A percentile compares a stretch with the other conserved stretches of the same genome.
Evolutionary conservation across 2,329 filamentous ascomycete genomes (phyloP).

Genomic region (Dryadomyces quercus-mongolicae): DNA sequence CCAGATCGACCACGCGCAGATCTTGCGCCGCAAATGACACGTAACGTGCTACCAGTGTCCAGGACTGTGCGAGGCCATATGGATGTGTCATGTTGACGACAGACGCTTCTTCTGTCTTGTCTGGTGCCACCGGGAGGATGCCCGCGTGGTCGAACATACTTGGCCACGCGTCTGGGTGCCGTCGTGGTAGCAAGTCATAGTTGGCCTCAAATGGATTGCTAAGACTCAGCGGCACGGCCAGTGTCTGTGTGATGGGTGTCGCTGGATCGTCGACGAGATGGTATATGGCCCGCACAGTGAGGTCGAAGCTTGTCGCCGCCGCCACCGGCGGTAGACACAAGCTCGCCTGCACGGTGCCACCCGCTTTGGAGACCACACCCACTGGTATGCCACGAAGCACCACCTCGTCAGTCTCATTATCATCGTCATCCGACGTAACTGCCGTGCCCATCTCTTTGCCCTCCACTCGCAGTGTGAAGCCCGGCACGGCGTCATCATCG

Average conservation of each 20-base stretch:
- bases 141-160: conserved; percentile 62
- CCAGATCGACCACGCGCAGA: conserved; percentile 50
- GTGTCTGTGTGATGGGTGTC: conserved; percentile 48
- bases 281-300: conserved; percentile 67
- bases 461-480: conserved; percentile 24
- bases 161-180: conserved; percentile 74
- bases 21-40: conserved; percentile 69
- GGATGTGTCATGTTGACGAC: conserved; percentile 11
- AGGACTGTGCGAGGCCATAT: conserved; percentile 64
- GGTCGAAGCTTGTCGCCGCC: conserved; percentile 44
- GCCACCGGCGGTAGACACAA: conserved; percentile 38
- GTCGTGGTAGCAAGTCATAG: conserved; percentile 71
- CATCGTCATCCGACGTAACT: conserved; percentile 1
- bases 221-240: conserved; percentile 57
- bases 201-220: conserved; percentile 83
- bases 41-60: conserved; percentile 62
- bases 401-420: conserved; percentile 23
- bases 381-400: conserved; percentile 29
- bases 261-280: conserved; percentile 56
- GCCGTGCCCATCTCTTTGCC: conserved; percentile 14
- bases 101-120: conserved; percentile 1
- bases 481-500: conserved; percentile 32
- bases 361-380: conserved; percentile 32
- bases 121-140: conserved; percentile 20
- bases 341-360: conserved; percentile 28